Evolutionary conservation across 148 eudicot species (phyloP), one percentile per base, ranked within the genome.

Genomic region (Heliosperma pusillum): DNA sequence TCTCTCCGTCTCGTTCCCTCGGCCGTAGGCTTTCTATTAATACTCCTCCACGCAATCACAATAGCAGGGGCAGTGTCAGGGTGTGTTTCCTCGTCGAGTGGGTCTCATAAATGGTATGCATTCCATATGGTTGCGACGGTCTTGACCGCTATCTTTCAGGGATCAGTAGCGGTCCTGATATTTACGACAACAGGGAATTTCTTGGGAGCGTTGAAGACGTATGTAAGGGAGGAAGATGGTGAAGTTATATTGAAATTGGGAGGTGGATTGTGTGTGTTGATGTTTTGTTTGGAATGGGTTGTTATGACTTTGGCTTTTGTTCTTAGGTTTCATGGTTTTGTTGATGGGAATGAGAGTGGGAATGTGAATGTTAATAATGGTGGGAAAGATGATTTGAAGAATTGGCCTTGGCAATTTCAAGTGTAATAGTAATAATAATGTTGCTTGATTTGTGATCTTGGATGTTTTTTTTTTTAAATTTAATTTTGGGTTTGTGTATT

Each of bases 1-100:
- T 82, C 84, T 0, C 81, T 78, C 65, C 84, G 84, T 15, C 81
- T 82, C 61, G 10, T 78, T 52, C 84, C 84, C 0, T 82, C 81
- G 0, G 4, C 40, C 0, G 67, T 75, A 24, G 84, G 84, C 5
- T 4, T 78, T 70, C 73, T 82, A 58, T 33, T 82, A 67, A 82
- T 78, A 50, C 84, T 82, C 80, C 87, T 82, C 82, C 88, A 86
- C 57, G 15, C 77, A 45, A 69, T 81, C 76, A 86, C 88, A 33
- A 83, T 86, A 7, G 78, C 66, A 2, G 88, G 79, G n/a, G 86
- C 88, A 3, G 65, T 86, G 7, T 70, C 86, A 1, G 88, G 88
- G 5, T 83, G 82, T 69, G 74, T 78, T 2, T 72, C 85, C 26
- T 85, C 1, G 83, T 75, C 81, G 0, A 24, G 12, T 6, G 33